Evolutionary conservation across 2,329 filamentous ascomycete genomes (phyloP).

Genomic region (Aureobasidium sp.): DNA sequence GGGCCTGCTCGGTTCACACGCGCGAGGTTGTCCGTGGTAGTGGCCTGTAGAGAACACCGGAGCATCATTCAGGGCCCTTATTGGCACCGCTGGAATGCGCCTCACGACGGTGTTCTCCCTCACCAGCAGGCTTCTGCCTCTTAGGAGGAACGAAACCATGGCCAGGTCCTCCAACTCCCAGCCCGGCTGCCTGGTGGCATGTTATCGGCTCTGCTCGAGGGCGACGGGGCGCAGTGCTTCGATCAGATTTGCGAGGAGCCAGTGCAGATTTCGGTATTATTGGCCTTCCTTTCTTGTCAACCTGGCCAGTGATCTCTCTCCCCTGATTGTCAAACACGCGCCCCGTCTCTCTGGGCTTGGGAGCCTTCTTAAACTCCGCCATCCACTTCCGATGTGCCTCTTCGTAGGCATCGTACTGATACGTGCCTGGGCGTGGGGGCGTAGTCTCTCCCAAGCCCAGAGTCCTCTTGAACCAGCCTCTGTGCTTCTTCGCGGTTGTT

Average conservation of each 20-base stretch:
- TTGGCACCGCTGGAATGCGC: not conserved
- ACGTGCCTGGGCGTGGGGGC: not conserved
- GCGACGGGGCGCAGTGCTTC: not conserved
- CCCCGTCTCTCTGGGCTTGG: not conserved
- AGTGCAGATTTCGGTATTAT: not conserved
- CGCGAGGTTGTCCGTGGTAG: not conserved
- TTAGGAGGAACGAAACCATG: not conserved
- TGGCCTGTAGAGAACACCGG: not conserved
- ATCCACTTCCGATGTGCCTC: not conserved
- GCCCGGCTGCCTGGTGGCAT: not conserved
- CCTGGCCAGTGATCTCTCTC: not conserved
- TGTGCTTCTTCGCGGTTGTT: not conserved
- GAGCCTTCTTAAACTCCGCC: not conserved
- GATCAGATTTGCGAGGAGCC: not conserved
- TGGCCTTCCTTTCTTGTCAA: not conserved
- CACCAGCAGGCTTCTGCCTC: not conserved
- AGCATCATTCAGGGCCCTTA: not conserved
- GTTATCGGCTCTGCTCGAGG: not conserved
- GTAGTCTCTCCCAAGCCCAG: not conserved
- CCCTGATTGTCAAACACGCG: not conserved
- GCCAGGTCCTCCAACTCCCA: not conserved
- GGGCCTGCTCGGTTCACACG: not conserved
- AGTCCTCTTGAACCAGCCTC: not conserved
- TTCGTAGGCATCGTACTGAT: not conserved
- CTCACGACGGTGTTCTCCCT: not conserved